Conservation (phyloP, 306 rosid species). For the Vicia sativa region DNA sequence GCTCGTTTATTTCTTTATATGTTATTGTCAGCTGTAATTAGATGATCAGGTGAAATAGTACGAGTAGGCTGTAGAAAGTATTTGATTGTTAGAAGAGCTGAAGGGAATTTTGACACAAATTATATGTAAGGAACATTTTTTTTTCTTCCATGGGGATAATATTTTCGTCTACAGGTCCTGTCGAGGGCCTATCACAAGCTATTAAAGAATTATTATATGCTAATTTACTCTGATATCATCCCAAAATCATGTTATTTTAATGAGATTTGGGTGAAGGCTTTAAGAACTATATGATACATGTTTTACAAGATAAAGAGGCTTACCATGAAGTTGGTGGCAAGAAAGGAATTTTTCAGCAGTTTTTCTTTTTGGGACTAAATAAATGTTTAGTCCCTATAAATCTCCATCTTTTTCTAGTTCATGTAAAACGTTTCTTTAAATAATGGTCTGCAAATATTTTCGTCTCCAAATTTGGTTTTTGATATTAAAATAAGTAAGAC, state of each 20-base stretch:
- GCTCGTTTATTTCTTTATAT: conserved; percentile 26
- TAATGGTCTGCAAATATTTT: too few species aligned
- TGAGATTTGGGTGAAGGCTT: neutral
- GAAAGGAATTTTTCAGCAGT: too few species aligned
- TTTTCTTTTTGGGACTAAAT: too few species aligned
- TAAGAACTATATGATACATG: neutral
- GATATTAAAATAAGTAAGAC: too few species aligned
- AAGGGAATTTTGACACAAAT: conserved; percentile 39
- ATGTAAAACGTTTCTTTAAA: too few species aligned
- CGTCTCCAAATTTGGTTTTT: too few species aligned
- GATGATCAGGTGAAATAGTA: conserved; percentile 7
- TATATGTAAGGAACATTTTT: conserved; percentile 17
- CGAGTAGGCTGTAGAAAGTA: conserved; percentile 31
- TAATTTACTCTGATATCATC: neutral
- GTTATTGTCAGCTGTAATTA: conserved; percentile 33
- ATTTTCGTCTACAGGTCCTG: neutral
- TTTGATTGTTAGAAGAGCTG: conserved; percentile 3
- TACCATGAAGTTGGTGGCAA: too few species aligned
- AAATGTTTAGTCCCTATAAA: too few species aligned
- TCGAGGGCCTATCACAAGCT: neutral
- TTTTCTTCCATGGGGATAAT: neutral
- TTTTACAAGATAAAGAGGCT: too few species aligned
- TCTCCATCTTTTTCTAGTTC: too few species aligned
- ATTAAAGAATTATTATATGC: neutral
- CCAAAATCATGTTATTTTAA: neutral